phyloP scores from a whole-genome alignment of 306 rosid genomes.

The Boehmeria nivea region DNA sequence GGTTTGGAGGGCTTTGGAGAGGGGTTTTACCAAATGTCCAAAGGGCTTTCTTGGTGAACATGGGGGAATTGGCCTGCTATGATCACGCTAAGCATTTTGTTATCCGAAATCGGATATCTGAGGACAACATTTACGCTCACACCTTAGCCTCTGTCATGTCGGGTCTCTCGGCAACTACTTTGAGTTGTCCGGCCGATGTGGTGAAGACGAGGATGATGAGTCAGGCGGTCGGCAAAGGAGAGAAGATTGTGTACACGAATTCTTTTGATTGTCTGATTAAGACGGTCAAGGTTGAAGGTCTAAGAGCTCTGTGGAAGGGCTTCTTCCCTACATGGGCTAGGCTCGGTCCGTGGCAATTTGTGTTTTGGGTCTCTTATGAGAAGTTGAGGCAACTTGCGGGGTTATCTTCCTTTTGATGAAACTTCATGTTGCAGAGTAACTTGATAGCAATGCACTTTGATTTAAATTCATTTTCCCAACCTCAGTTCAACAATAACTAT shows the following conservation, averaged over 20 bases:
- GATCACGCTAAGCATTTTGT: constrained; percentile 76
- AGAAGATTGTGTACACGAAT: constrained; percentile 42
- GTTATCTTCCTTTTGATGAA: constrained; percentile 58
- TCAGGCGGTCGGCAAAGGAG: constrained; percentile 43
- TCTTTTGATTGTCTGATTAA: constrained; percentile 73
- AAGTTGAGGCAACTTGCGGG: constrained; percentile 73
- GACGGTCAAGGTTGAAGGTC: constrained; percentile 75
- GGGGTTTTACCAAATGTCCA: constrained; percentile 81
- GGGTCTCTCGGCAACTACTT: constrained; percentile 65
- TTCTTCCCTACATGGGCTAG: constrained; percentile 94
- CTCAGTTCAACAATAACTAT: neutral
- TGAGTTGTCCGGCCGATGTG: constrained; percentile 93
- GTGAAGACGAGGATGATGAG: constrained; percentile 95
- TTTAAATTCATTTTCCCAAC: neutral
- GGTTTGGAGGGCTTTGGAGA: constrained; percentile 71
- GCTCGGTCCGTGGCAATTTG: constrained; percentile 93
- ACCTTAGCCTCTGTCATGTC: constrained; percentile 71
- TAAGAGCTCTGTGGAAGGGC: constrained; percentile 84
- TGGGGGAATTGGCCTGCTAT: constrained; percentile 87
- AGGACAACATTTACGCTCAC: constrained; percentile 66
- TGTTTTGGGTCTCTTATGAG: constrained; percentile 91
- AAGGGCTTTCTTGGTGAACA: constrained; percentile 86
- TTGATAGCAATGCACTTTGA: neutral
- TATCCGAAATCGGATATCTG: constrained; percentile 45
- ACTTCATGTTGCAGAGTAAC: neutral